Evolutionary conservation across 2,329 filamentous ascomycete species (phyloP).

Genomic region (Penicillium sp.): DNA sequence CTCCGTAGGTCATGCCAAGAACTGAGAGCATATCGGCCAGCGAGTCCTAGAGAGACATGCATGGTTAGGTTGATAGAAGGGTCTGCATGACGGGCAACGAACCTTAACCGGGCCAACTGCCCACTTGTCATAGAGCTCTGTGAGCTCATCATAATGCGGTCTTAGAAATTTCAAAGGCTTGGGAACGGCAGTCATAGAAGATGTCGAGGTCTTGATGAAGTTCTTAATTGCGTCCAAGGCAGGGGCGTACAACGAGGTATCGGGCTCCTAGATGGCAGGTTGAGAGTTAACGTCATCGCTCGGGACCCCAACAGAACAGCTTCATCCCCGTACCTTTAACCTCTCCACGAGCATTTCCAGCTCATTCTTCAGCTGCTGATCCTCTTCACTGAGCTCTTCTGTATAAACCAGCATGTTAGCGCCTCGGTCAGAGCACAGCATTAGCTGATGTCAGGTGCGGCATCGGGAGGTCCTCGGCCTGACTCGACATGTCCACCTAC

Average conservation of each 20-base stretch:
- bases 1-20: conserved; percentile 96
- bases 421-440: conserved; percentile 2
- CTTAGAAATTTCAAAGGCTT: conserved; percentile 97
- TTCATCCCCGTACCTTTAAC: conserved; percentile 73
- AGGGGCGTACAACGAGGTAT: conserved; percentile 78
- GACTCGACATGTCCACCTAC: conserved; percentile 40
- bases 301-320: conserved; percentile 1
- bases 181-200: conserved; percentile 97
- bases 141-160: conserved; percentile 87
- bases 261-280: conserved; percentile 78
- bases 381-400: conserved; percentile 94
- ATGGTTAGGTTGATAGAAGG: conserved; percentile 8
- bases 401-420: conserved; percentile 32
- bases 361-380: conserved; percentile 95
- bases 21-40: conserved; percentile 94
- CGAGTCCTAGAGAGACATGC: conserved; percentile 45
- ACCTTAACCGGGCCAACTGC: conserved; percentile 74
- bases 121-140: conserved; percentile 84
- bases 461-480: no score
- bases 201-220: conserved; percentile 97
- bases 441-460: no score
- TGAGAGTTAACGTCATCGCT: conserved; percentile 21
- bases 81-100: conserved; percentile 27
- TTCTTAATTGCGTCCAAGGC: conserved; percentile 94
- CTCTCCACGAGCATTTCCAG: conserved; percentile 96